These are phyloP conservation scores for Euphorbia pulcherrima DNA, from an alignment of 345 rosid species.

Conservation along the genomic window DNA sequence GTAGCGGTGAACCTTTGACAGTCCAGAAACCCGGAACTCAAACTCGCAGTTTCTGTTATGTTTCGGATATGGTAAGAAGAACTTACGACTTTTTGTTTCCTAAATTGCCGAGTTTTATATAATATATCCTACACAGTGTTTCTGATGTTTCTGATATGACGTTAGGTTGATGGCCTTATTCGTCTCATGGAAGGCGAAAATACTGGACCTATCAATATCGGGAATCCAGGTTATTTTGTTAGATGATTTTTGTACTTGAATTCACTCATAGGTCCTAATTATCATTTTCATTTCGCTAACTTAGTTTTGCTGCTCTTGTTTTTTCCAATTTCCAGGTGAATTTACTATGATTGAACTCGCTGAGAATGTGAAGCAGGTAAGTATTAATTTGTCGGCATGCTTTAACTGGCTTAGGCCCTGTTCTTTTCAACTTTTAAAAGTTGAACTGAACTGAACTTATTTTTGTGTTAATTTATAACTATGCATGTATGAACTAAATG, in stretches of 20 bases:
- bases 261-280: background rate
- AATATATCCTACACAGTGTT: background rate
- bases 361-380: constrained; percentile 82
- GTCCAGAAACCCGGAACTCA: constrained; percentile 96
- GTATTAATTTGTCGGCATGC: constrained; percentile 8
- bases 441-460: no score
- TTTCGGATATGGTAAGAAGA: constrained; percentile 77
- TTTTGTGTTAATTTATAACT: background rate
- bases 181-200: constrained; percentile 90
- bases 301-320: no score
- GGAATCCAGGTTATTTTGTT: constrained; percentile 58
- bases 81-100: background rate
- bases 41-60: constrained; percentile 95
- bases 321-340: constrained; percentile 75
- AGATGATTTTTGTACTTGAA: background rate
- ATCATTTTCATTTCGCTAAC: no score
- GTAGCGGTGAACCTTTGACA: constrained; percentile 73
- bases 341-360: constrained; percentile 89
- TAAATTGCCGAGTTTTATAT: no score
- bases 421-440: no score
- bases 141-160: constrained; percentile 14
- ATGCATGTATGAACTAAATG: no score
- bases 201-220: constrained; percentile 88
- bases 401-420: no score
- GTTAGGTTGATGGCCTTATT: constrained; percentile 95